Percentiles rank a stretch among this genome's conserved stretches.
Evolutionary conservation across 2,329 filamentous ascomycete species (phyloP).

Genomic region (Lanzia echinophila): DNA sequence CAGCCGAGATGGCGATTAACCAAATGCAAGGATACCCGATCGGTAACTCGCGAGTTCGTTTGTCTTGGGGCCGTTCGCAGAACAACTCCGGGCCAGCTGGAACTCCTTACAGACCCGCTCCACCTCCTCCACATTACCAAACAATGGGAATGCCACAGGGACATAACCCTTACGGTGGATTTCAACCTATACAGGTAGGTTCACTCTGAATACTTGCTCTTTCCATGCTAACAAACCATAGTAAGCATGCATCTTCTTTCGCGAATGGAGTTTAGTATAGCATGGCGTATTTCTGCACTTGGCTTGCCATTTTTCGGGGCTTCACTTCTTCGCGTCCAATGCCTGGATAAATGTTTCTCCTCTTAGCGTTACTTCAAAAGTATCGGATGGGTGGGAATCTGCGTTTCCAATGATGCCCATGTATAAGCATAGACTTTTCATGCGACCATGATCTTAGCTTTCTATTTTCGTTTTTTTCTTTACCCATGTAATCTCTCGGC

Average conservation of each 20-base stretch:
- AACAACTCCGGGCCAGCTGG: constrained; percentile 97
- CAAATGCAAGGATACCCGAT: constrained; percentile 99
- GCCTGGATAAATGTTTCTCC: constrained; percentile 33
- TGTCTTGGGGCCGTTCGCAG: constrained; percentile 96
- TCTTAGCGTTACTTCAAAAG: constrained; percentile 35
- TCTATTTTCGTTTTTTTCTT: constrained; percentile 19
- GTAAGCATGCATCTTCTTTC: constrained; percentile 31
- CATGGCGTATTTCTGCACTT: constrained; percentile 31
- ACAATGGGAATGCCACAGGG: constrained; percentile 44
- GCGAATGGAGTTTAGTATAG: constrained; percentile 31
- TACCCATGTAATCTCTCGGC: constrained; percentile 23
- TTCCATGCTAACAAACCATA: constrained; percentile 10
- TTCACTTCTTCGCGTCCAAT: constrained; percentile 32
- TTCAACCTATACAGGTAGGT: constrained; percentile 30
- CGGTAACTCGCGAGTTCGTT: constrained; percentile 92
- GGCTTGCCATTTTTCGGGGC: constrained; percentile 26
- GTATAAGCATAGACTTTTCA: constrained; percentile 35
- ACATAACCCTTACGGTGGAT: constrained; percentile 29
- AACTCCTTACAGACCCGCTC: constrained; percentile 92
- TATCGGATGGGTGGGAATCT: constrained; percentile 33
- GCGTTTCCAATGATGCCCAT: constrained; percentile 32
- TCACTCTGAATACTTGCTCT: neutral
- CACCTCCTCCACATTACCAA: constrained; percentile 68
- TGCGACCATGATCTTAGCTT: constrained; percentile 30
- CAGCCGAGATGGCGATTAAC: constrained; percentile 99